Percentiles rank a stretch among this genome's conserved stretches.
These are phyloP conservation scores for Seiridium cupressi DNA, from an alignment of 2,329 filamentous ascomycete species.

Conservation along the genomic window DNA sequence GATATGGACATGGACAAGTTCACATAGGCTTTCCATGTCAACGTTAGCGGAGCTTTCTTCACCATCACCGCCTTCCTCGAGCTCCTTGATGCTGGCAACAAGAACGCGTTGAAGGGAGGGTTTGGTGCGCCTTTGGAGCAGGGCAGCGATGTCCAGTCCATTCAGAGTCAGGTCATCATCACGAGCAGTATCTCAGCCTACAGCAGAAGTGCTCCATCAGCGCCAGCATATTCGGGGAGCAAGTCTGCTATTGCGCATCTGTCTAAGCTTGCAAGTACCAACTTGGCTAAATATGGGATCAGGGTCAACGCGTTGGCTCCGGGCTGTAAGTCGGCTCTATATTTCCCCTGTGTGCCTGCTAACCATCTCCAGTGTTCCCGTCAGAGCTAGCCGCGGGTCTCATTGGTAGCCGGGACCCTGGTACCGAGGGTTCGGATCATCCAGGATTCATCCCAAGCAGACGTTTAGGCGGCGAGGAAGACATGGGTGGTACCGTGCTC, in stretches of 20 bases:
- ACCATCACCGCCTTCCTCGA: conserved; percentile 28
- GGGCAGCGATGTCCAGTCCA: conserved; percentile 15
- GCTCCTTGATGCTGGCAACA: conserved; percentile 28
- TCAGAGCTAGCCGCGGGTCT: conserved; percentile 18
- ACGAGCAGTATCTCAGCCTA: conserved; percentile 23
- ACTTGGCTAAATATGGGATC: conserved; percentile 20
- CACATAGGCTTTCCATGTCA: conserved; percentile 48
- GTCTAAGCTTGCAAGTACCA: conserved; percentile 25
- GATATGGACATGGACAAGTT: conserved; percentile 57
- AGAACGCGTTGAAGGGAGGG: conserved; percentile 20
- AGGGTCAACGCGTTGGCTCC: conserved; percentile 27
- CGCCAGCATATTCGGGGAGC: conserved; percentile 20
- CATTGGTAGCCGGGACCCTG: conserved; percentile 19
- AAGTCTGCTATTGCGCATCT: conserved; percentile 26
- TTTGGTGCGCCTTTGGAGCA: conserved; percentile 12
- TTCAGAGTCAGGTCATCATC: conserved; percentile 28
- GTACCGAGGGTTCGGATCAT: conserved; percentile 17
- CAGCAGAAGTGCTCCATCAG: conserved; percentile 14
- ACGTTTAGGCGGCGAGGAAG: conserved; percentile 25
- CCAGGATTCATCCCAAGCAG: conserved; percentile 21
- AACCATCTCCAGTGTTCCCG: conserved; percentile 21
- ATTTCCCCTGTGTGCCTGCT: not conserved
- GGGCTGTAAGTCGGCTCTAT: conserved; percentile 20
- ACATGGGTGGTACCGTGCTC: conserved; percentile 25
- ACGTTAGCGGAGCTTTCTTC: conserved; percentile 27